A percentile compares a stretch with the other conserved stretches of the same genome.
phyloP scores from a whole-genome alignment of 257 asterid genomes.

The Rubia yunnanensis region DNA sequence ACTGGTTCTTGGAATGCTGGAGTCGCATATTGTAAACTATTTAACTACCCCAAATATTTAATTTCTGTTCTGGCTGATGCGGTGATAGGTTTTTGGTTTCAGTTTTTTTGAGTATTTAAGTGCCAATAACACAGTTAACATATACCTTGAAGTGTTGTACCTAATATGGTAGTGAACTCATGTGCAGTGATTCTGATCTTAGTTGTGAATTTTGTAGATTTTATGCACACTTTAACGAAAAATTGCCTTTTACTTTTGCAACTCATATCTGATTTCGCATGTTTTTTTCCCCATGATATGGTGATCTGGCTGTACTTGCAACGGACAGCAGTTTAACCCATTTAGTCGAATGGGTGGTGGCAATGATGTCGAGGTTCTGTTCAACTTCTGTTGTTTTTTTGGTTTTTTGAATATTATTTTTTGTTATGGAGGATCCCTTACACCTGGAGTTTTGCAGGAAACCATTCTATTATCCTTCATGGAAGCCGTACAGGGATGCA shows the following conservation, averaged over 20 bases:
- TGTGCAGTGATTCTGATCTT: background rate
- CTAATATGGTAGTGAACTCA: background rate
- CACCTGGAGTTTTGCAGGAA: conserved; percentile 33
- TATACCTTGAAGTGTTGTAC: background rate
- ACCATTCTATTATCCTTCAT: conserved; percentile 74
- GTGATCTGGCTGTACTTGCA: conserved; percentile 10
- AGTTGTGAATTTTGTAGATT: background rate
- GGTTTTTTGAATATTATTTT: background rate
- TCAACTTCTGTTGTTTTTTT: background rate
- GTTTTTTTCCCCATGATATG: conserved; percentile 7
- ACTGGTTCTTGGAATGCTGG: too few relatives aligned
- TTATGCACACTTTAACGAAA: background rate
- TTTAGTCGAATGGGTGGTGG: conserved; percentile 73
- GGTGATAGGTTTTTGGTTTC: background rate
- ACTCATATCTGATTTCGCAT: conserved; percentile 17
- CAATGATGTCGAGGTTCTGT: conserved; percentile 71
- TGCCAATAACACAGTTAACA: background rate
- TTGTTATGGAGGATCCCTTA: conserved; percentile 4
- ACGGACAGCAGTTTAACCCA: conserved; percentile 47
- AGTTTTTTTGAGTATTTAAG: background rate
- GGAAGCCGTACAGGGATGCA: conserved; percentile 98
- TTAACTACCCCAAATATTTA: too few relatives aligned
- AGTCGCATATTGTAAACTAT: too few relatives aligned
- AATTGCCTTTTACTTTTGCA: conserved; percentile 8
- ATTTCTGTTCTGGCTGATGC: background rate